Evolutionary conservation across 306 rosid genomes (phyloP).

Genomic region (Aeschynomene evenia): DNA sequence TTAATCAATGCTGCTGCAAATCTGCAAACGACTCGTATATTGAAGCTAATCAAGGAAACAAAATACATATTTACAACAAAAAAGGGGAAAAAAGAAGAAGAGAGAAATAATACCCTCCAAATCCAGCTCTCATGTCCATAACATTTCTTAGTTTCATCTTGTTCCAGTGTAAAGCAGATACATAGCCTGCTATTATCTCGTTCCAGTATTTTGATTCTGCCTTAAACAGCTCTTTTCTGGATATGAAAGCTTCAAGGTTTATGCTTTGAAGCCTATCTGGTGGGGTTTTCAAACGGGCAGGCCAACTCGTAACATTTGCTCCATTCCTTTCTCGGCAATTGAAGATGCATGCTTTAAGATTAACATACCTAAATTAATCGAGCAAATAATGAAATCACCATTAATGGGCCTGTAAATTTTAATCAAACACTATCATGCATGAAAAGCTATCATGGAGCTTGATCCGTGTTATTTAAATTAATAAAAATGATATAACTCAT

Average conservation of each 20-base stretch:
- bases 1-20: slow-evolving; percentile 77
- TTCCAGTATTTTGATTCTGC: slow-evolving; percentile 89
- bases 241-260: slow-evolving; percentile 72
- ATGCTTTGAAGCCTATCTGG: slow-evolving; percentile 89
- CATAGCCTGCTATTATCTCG: slow-evolving; percentile 62
- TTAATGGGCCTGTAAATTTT: slow-evolving; percentile 5
- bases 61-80: background rate
- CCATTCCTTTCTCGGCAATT: slow-evolving; percentile 79
- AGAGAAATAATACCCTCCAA: slow-evolving; percentile 73
- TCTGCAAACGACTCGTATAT: slow-evolving; percentile 46
- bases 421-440: background rate
- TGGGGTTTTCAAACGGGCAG: slow-evolving; percentile 74
- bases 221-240: slow-evolving; percentile 84
- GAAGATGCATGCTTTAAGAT: slow-evolving; percentile 76
- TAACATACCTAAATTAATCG: slow-evolving; percentile 60
- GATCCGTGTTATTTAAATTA: slow-evolving; percentile 2
- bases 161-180: slow-evolving; percentile 69
- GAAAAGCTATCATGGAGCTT: slow-evolving; percentile 1
- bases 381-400: slow-evolving; percentile 26
- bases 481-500: slow-evolving; percentile 19
- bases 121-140: slow-evolving; percentile 96
- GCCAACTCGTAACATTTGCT: slow-evolving; percentile 69
- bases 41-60: slow-evolving; percentile 22
- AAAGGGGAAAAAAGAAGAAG: slow-evolving; percentile 21
- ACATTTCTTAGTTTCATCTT: slow-evolving; percentile 71